Conservation (phyloP, 2,329 filamentous ascomycete genomes). For the Tolypocladium ophioglossoides region DNA sequence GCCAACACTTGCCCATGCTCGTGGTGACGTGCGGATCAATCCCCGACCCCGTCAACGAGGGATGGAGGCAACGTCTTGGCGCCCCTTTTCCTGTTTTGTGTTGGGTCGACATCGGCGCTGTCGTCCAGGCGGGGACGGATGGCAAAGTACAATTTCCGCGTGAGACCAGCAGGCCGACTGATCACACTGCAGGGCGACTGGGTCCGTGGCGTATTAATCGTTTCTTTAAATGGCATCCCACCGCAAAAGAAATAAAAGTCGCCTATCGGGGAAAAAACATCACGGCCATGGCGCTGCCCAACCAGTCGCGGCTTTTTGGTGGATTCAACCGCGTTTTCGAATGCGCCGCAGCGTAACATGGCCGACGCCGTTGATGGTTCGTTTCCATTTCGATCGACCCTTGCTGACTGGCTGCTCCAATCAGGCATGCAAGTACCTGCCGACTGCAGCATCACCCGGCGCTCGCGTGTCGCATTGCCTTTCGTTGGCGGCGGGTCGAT, state of each 20-base stretch:
- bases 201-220: neutral
- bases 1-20: neutral
- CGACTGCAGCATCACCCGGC: too few relatives aligned
- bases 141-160: neutral
- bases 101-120: neutral
- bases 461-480: neutral
- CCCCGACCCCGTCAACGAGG: neutral
- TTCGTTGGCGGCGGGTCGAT: neutral
- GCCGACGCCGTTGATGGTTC: neutral
- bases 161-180: conserved; percentile 1
- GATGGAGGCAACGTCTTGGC: neutral
- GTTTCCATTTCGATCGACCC: neutral
- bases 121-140: neutral
- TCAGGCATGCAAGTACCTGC: neutral
- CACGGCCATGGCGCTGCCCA: neutral
- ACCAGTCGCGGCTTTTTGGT: neutral
- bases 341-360: neutral
- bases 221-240: neutral
- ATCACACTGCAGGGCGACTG: conserved; percentile 1
- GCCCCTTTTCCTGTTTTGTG: neutral
- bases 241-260: neutral
- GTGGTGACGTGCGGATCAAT: neutral
- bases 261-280: neutral
- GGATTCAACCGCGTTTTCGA: neutral
- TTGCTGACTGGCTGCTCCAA: neutral